These are phyloP conservation scores for Penicillium paxilli DNA, from an alignment of 495 filamentous ascomycete genomes.

Conservation along the genomic window DNA sequence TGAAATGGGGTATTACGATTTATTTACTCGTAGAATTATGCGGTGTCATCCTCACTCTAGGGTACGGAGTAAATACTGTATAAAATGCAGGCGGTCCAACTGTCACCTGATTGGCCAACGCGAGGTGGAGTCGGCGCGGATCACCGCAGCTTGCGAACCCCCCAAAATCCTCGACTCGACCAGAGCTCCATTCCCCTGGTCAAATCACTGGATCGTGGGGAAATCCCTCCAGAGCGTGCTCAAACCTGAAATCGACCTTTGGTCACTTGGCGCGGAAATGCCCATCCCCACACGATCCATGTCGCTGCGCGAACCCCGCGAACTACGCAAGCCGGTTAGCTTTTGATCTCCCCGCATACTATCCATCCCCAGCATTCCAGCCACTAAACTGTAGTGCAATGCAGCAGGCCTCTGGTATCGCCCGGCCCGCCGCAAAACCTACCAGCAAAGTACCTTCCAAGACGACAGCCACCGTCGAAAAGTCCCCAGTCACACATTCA, in stretches of 20 bases:
- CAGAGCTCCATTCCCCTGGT: background rate
- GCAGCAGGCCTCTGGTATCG: slow-evolving; percentile 27
- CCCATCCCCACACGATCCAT: slow-evolving; percentile 43
- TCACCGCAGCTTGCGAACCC: background rate
- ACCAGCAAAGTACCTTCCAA: slow-evolving; percentile 9
- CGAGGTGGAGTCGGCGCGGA: background rate
- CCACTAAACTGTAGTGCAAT: slow-evolving; percentile 7
- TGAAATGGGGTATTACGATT: too few relatives aligned
- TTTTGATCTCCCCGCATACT: slow-evolving; percentile 3
- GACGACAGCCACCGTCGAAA: slow-evolving; percentile 6
- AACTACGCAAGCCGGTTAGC: slow-evolving; percentile 40
- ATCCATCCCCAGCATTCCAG: slow-evolving; percentile 12
- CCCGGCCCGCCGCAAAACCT: slow-evolving; percentile 27
- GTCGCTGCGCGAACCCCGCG: slow-evolving; percentile 38
- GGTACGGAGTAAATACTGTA: too few relatives aligned
- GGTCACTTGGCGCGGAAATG: slow-evolving; percentile 22
- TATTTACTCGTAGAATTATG: too few relatives aligned
- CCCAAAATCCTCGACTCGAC: background rate
- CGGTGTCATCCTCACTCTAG: too few relatives aligned
- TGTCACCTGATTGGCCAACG: background rate
- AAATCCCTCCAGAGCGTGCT: background rate
- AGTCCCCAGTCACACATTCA: slow-evolving; percentile 3
- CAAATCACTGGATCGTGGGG: background rate
- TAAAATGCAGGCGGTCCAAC: too few relatives aligned
- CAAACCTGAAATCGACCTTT: background rate